Conservation (phyloP, 441 rosid species). For the Croton laevigatus region DNA sequence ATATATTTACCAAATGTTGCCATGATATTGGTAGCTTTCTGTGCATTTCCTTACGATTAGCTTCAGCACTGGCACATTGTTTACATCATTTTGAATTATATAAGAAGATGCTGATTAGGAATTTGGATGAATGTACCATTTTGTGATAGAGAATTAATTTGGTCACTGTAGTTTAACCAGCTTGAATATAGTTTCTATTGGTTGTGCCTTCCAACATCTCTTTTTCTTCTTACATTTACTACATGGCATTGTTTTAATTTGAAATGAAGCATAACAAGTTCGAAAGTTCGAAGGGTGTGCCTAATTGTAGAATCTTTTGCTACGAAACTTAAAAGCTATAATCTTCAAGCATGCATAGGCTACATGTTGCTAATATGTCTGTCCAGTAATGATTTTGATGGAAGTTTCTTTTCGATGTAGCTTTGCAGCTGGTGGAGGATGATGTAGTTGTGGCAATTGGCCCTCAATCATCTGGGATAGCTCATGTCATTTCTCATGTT, state of each 20-base stretch:
- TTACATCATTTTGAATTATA: neutral
- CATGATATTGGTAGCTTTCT: neutral
- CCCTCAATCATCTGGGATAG: conserved; percentile 91
- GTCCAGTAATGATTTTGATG: conserved; percentile 15
- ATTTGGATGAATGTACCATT: neutral
- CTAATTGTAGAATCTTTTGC: neutral
- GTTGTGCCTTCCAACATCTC: neutral
- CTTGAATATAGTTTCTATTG: neutral
- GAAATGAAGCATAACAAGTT: neutral
- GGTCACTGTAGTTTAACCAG: neutral
- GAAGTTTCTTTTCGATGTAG: conserved; percentile 47
- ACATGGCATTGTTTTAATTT: neutral
- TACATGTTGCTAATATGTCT: neutral
- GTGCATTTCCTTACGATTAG: neutral
- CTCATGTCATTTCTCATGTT: conserved; percentile 79
- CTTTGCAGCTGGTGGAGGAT: conserved; percentile 79
- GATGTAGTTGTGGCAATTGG: conserved; percentile 74
- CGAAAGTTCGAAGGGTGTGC: neutral
- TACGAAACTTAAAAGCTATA: neutral
- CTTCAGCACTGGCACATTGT: no score
- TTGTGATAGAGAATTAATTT: neutral
- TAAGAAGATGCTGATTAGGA: neutral
- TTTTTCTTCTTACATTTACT: neutral
- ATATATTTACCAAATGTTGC: neutral
- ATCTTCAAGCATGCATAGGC: neutral